Percentiles rank a stretch among this genome's conserved stretches.
phyloP scores from a whole-genome alignment of 257 asterid genomes.

The Dorcoceras hygrometricum region DNA sequence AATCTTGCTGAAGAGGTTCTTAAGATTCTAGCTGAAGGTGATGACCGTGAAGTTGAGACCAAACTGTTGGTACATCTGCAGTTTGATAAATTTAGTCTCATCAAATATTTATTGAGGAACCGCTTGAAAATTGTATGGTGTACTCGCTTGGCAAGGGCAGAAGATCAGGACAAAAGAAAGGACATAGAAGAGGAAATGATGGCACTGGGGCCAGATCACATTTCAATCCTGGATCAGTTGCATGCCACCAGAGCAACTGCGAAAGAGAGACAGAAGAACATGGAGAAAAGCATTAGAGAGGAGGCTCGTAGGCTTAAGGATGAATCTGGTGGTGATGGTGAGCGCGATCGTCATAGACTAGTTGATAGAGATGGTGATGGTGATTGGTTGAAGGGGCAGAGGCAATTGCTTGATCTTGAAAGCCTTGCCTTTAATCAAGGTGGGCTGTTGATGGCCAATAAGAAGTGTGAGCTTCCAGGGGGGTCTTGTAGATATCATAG shows the following conservation, averaged over 20 bases:
- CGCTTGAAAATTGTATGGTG: conserved; percentile 14
- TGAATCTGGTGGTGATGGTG: conserved; percentile 6
- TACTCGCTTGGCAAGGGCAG: conserved; percentile 14
- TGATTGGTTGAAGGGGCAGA: conserved; percentile 17
- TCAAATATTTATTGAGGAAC: conserved; percentile 6
- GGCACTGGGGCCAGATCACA: conserved; percentile 9
- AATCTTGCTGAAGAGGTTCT: conserved; percentile 17
- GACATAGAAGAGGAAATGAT: conserved; percentile 12
- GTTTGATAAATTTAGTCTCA: conserved; percentile 10
- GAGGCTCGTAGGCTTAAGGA: conserved; percentile 13
- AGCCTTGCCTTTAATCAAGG: not conserved
- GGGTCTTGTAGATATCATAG: conserved; percentile 4
- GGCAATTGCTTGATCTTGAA: conserved; percentile 10
- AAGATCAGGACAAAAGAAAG: conserved; percentile 5
- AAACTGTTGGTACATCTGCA: conserved; percentile 15
- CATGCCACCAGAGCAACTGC: conserved; percentile 17
- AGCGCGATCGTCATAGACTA: not conserved
- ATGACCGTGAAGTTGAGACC: conserved; percentile 14
- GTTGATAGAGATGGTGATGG: conserved; percentile 10
- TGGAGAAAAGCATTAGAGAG: conserved; percentile 16
- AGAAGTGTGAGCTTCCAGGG: conserved; percentile 17
- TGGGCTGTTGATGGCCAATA: conserved; percentile 12
- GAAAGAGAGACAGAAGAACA: conserved; percentile 11
- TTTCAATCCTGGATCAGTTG: conserved; percentile 6
- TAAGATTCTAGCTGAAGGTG: conserved; percentile 14